These are phyloP conservation scores for Acacia acuminata DNA, from an alignment of 306 rosid species.

Conservation along the genomic window DNA sequence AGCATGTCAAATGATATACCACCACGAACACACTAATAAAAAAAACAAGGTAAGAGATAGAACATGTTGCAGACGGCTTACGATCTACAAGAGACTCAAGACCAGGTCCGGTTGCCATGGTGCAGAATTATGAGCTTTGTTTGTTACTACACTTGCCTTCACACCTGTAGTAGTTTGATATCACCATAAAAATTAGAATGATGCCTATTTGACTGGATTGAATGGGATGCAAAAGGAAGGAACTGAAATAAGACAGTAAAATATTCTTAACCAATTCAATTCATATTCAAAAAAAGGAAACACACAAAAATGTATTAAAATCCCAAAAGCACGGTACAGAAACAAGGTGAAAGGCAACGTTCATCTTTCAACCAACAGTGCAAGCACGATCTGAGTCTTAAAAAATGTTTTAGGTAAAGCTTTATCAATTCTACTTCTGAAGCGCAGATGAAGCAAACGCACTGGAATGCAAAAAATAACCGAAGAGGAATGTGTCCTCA, in stretches of 20 bases:
- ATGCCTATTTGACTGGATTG: not conserved
- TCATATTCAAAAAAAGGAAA: not conserved
- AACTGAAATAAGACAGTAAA: not conserved
- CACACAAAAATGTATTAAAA: not conserved
- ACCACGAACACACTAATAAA: not conserved
- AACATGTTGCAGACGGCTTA: slow-evolving; percentile 28
- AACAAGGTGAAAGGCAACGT: not conserved
- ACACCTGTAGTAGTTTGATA: slow-evolving; percentile 9
- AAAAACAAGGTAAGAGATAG: not conserved
- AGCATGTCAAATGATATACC: not conserved
- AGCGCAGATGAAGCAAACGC: not conserved
- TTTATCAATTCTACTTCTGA: not conserved
- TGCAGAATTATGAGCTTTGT: slow-evolving; percentile 4
- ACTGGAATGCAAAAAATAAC: not conserved
- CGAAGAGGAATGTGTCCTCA: not conserved
- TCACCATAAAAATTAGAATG: not conserved
- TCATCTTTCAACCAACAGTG: not conserved
- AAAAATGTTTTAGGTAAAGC: not conserved
- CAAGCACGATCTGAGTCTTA: not conserved
- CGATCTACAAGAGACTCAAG: slow-evolving; percentile 62
- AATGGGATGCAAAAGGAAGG: not conserved
- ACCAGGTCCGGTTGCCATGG: slow-evolving; percentile 53
- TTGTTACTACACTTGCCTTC: not conserved
- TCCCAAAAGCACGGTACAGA: not conserved
- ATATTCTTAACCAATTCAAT: not conserved